Conservation (phyloP, 192 early-diverging fungal genomes). For the Phlyctochytrium bullatum region DNA sequence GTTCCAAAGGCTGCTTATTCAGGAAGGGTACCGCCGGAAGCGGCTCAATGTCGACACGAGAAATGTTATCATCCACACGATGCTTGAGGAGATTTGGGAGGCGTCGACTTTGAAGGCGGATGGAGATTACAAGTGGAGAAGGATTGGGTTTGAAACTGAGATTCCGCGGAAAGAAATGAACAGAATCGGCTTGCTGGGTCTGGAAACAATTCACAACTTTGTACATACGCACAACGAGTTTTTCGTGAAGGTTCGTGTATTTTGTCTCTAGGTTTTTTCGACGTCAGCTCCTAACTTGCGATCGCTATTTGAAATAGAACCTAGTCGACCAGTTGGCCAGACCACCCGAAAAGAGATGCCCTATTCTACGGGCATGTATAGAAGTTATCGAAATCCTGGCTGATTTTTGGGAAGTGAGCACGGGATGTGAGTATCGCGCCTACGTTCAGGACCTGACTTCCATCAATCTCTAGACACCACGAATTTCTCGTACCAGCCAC, state of each 20-base stretch:
- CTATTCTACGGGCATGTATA: constrained; percentile 57
- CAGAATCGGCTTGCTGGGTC: constrained; percentile 60
- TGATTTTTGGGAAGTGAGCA: constrained; percentile 67
- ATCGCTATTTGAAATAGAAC: constrained; percentile 1
- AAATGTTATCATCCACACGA: constrained; percentile 23
- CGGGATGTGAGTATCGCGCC: constrained; percentile 54
- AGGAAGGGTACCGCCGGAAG: constrained; percentile 52
- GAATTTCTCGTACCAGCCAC: constrained; percentile 58
- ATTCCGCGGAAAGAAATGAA: constrained; percentile 59
- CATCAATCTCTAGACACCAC: constrained; percentile 36
- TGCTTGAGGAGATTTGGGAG: constrained; percentile 58
- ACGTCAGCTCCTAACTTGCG: background rate
- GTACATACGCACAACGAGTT: constrained; percentile 39
- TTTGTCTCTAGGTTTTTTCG: background rate
- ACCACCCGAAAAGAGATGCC: constrained; percentile 37
- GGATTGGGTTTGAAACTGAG: constrained; percentile 67
- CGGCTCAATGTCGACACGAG: constrained; percentile 46
- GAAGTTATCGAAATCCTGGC: constrained; percentile 67
- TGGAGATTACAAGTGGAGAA: constrained; percentile 51
- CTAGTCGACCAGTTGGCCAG: constrained; percentile 30
- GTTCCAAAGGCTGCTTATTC: constrained; percentile 61
- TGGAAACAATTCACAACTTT: constrained; percentile 63
- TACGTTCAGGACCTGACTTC: constrained; percentile 1
- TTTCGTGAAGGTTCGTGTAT: constrained; percentile 21
- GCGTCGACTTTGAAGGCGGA: constrained; percentile 43